Base-by-base conservation (phyloP, 2,329 filamentous ascomycete genomes). In the Diplodia seriata region DNA sequence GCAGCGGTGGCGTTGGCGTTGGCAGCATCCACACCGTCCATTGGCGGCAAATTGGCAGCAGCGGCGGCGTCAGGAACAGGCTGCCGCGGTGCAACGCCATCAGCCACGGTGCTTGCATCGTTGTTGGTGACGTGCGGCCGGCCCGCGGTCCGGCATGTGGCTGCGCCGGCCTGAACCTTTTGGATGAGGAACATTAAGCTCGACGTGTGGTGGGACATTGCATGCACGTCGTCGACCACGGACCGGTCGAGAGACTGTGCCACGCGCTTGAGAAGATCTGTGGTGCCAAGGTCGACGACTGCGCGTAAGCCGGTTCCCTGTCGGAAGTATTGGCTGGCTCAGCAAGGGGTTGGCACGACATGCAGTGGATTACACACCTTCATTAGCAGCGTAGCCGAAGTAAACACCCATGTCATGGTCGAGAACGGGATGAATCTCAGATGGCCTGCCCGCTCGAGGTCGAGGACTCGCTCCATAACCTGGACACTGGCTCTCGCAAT, bases 281-380 rank as follows among this genome's bases (percentile, higher is more conserved):
- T 29, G 5, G 57, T 62, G 43, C 43, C 26, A n/a, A n/a, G 26
- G 50, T 62, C 57, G 29, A 14, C 14, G 5, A 9, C 26, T 23
- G 57, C 18, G 14, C 57, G 57, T 20, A 62, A 47, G n/a, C 57
- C 56, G 40, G 56, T 29, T 49, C 56, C 56, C 56, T 61, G 56
- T 8, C 15, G 23, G 3, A 26, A 49, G n/a, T 11, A 47, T 43
- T 26, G 26, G 15, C 33, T 61, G 51, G 23, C n/a, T n/a, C n/a
- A n/a, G n/a, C n/a, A n/a, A n/a, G n/a, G n/a, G n/a, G n/a, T n/a
- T n/a, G n/a, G n/a, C n/a, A n/a, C n/a, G n/a, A n/a, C n/a, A n/a
- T n/a, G n/a, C n/a, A n/a, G n/a, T n/a, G 31, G 8, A 3, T 26
- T 33, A 61, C 31, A 33, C 8, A 33, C 57, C 57, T 62, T 62